phyloP scores from a whole-genome alignment of 208 protist species.

The Acanthamoeba castellanii region DNA sequence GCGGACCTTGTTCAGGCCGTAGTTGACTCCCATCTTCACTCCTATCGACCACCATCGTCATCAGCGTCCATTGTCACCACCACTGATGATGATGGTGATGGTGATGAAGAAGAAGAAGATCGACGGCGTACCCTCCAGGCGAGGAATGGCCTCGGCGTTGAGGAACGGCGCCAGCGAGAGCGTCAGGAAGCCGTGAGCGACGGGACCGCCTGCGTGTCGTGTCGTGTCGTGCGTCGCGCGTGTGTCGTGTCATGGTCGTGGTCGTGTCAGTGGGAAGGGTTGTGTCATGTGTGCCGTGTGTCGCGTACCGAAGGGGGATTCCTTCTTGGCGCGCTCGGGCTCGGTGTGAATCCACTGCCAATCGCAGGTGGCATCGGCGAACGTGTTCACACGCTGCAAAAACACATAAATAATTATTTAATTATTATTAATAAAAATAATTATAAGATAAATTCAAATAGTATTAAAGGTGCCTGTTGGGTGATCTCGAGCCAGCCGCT shows the following conservation, averaged over 20 bases:
- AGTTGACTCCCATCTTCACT: conserved; percentile 78
- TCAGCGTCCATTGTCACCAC: not conserved
- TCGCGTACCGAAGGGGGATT: conserved; percentile 79
- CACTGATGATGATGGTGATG: too few species aligned
- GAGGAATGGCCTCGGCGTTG: conserved; percentile 76
- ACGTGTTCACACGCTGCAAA: conserved; percentile 74
- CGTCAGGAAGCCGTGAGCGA: conserved; percentile 80
- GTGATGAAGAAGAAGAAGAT: too few species aligned
- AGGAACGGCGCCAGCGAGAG: conserved; percentile 81
- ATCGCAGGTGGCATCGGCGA: conserved; percentile 75
- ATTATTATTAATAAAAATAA: not conserved
- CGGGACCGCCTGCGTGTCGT: conserved; percentile 29
- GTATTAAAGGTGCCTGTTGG: not conserved
- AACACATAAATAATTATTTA: not conserved
- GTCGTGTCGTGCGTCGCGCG: not conserved
- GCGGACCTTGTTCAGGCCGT: conserved; percentile 82
- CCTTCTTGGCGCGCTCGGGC: conserved; percentile 74
- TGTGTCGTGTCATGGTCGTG: not conserved
- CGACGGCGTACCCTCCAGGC: conserved; percentile 56
- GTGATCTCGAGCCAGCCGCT: conserved; percentile 56
- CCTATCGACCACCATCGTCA: not conserved
- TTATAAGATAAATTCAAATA: conserved; percentile 14
- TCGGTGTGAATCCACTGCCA: conserved; percentile 83
- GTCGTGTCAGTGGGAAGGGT: not conserved
- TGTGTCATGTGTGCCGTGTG: not conserved